Base-by-base conservation (phyloP, 805 yeast genomes). In the Saturnispora diversa region DNA sequence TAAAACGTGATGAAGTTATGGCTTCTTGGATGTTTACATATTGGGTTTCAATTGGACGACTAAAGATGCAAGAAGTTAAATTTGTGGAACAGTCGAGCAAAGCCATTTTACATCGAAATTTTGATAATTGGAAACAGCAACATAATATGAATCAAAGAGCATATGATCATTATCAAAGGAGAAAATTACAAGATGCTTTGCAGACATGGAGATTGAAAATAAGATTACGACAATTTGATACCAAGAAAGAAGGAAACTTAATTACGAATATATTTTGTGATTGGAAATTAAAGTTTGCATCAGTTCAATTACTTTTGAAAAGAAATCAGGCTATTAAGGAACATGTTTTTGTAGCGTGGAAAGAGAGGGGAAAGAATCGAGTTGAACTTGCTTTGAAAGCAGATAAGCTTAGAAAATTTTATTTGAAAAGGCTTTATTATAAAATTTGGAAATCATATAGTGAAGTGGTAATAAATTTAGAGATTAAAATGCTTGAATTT, bases 141-240 rank as follows among this genome's bases (percentile, higher is more conserved):
- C 31, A 25, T 15, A 27, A 32, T 5, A 6, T 32, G 24, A 32
- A 39, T 17, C 27, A 27, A 16, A 6, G n/a, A 2, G 42, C 42
- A 2, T 32, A 27, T 8, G 3, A 11, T n/a, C 17, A 12, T 4
- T 39, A 11, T 30, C 10, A 36, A 3, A 12, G 9, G 5, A 5
- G 6, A 2, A 11, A 9, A n/a, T 2, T 34, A 6, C 8, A 10
- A n/a, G 27, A 24, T 9, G 15, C 11, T 16, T 8, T 41, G 6
- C 16, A 38, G 4, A 1, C 20, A 0, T 46, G 49, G 49, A 39
- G 27, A 24, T 21, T 41, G 13, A 42, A 38, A 9, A 2, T 24
- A 9, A 24, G 16, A 13, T 33, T 35, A 5, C 17, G 23, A 3
- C 32, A 35, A 36, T 27, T 31, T 8, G 3, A 3, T 3, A 8